A percentile compares a stretch with the other conserved stretches of the same genome.
These are phyloP conservation scores for Podochytrium sp. DNA, from an alignment of 192 early-diverging fungal genomes.

Conservation along the genomic window DNA sequence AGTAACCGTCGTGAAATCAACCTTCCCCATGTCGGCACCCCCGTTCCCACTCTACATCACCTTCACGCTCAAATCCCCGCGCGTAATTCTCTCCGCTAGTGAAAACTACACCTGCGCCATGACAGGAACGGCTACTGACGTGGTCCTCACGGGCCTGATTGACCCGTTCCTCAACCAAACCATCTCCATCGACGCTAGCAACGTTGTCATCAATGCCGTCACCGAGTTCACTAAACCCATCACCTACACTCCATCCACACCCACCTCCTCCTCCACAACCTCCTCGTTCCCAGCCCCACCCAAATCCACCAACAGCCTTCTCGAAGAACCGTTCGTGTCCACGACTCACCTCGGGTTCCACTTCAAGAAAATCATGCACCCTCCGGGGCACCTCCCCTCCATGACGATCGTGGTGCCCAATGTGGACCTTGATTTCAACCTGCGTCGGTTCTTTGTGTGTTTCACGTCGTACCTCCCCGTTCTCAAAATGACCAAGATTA, in stretches of 20 bases:
- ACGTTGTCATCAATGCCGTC: not conserved
- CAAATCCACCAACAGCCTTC: not conserved
- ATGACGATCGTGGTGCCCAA: not conserved
- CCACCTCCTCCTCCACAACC: not conserved
- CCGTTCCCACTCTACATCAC: not conserved
- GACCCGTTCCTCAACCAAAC: constrained; percentile 20
- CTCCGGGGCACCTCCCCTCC: not conserved
- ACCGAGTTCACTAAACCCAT: constrained; percentile 1
- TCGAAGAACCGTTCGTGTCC: not conserved
- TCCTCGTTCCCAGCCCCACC: not conserved
- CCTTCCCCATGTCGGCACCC: not conserved
- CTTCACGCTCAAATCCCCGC: not conserved
- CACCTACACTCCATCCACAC: no score
- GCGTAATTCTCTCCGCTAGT: not conserved
- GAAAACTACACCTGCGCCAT: constrained; percentile 15
- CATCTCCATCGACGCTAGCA: not conserved
- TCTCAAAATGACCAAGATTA: constrained; percentile 31
- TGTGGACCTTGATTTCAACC: constrained; percentile 11
- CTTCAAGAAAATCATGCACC: constrained; percentile 10
- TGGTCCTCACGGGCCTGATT: not conserved
- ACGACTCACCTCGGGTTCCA: not conserved
- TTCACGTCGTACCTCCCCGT: constrained; percentile 26
- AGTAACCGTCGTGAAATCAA: not conserved
- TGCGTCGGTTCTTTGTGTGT: constrained; percentile 19
- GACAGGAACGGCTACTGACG: not conserved